A percentile compares a stretch with the other conserved stretches of the same genome.
phyloP scores from a whole-genome alignment of 148 eudicot genomes.

The Rhododendron mucronatum region DNA sequence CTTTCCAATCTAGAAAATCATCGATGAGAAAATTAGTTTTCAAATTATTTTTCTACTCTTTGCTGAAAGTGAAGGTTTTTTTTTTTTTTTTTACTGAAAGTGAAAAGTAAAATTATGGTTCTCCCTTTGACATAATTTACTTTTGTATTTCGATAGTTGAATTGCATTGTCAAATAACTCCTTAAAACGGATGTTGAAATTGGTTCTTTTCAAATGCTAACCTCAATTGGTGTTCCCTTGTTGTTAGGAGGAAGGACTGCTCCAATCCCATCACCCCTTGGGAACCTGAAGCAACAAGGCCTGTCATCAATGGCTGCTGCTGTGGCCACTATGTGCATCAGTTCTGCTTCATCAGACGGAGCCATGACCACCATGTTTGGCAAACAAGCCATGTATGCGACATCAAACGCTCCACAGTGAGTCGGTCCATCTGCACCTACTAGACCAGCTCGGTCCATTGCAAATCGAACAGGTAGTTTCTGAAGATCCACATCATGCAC shows the following conservation, averaged over 20 bases:
- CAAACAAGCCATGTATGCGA: conserved; percentile 39
- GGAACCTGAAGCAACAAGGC: conserved; percentile 38
- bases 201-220: not conserved
- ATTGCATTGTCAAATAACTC: not conserved
- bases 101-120: no score
- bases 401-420: conserved; percentile 42
- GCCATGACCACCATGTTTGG: conserved; percentile 51
- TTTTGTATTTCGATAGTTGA: no score
- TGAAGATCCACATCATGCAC: conserved; percentile 45
- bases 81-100: no score
- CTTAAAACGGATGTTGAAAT: not conserved
- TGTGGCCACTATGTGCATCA: conserved; percentile 38
- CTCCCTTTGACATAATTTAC: no score
- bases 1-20: conserved; percentile 24
- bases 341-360: conserved; percentile 32
- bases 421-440: conserved; percentile 48
- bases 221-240: conserved; percentile 38
- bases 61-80: no score
- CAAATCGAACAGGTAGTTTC: conserved; percentile 36
- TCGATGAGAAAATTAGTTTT: no score
- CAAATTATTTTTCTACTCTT: no score
- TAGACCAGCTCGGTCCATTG: conserved; percentile 38
- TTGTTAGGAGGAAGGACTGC: conserved; percentile 23
- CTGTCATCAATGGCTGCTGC: conserved; percentile 39
- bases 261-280: conserved; percentile 42